Conservation (phyloP, 2,329 filamentous ascomycete species). For the Phialophora verrucosa region DNA sequence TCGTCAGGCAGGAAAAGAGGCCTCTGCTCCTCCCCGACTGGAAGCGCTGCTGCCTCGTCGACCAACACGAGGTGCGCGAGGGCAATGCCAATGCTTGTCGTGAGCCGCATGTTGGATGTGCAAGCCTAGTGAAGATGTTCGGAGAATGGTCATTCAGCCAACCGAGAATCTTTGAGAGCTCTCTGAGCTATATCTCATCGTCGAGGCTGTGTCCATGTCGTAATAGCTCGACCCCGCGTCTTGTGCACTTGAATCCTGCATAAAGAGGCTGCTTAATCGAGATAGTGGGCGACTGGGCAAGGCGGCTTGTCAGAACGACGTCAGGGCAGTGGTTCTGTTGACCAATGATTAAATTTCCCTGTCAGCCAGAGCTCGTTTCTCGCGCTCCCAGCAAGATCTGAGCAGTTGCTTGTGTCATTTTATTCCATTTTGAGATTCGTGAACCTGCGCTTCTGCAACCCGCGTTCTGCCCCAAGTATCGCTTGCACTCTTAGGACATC, state of each 20-base stretch:
- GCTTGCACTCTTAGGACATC: conserved; percentile 2
- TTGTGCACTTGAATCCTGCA: not conserved
- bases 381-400: not conserved
- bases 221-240: conserved; percentile 25
- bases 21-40: conserved; percentile 18
- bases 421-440: conserved; percentile 2
- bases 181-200: not conserved
- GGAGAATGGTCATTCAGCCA: not conserved
- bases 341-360: not conserved
- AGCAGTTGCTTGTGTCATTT: not conserved
- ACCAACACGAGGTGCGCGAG: conserved; percentile 12
- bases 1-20: conserved; percentile 19
- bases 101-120: conserved; percentile 12
- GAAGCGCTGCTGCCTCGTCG: conserved; percentile 1
- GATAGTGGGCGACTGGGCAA: not conserved
- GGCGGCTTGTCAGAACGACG: conserved; percentile 13
- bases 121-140: not conserved
- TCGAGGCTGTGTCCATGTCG: conserved; percentile 12
- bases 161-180: conserved; percentile 2
- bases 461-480: conserved; percentile 10
- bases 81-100: conserved; percentile 7
- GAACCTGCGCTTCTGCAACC: conserved; percentile 18
- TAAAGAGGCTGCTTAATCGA: not conserved
- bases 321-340: conserved; percentile 3
- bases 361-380: not conserved